Percentiles rank a stretch among this genome's conserved stretches.
phyloP scores from a whole-genome alignment of 768 basidiomycete species.

The Naganishia onofrii region DNA sequence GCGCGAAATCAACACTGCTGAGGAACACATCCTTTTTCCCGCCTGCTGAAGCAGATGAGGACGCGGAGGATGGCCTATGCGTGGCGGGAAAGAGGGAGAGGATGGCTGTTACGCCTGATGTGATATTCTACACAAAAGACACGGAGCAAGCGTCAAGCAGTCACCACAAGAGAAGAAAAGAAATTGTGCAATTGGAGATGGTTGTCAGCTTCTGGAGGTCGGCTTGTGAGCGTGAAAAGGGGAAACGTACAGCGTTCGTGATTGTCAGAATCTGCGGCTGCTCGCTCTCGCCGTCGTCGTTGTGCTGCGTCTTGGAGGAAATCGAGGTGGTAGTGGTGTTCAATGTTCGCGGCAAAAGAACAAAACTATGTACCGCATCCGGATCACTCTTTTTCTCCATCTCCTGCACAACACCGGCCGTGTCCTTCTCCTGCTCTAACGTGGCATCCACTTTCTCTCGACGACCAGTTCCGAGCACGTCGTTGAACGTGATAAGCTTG shows the following conservation, averaged over 20 bases:
- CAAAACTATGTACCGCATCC: neutral
- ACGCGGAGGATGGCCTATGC: neutral
- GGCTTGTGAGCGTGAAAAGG: neutral
- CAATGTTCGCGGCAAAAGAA: neutral
- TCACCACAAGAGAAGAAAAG: too few relatives aligned
- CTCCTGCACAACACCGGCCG: too few relatives aligned
- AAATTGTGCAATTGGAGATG: too few relatives aligned
- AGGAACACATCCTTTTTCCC: neutral
- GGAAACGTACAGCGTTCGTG: neutral
- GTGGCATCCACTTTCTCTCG: neutral
- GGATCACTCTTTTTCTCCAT: neutral
- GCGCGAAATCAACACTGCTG: neutral
- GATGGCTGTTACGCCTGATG: neutral
- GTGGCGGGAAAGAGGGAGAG: slow-evolving; percentile 3
- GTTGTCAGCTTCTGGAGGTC: too few relatives aligned
- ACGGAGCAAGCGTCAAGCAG: too few relatives aligned
- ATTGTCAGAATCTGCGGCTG: neutral
- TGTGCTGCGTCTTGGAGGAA: neutral
- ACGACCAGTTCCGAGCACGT: neutral
- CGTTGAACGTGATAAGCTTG: neutral
- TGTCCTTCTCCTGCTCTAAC: too few relatives aligned
- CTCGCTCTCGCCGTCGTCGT: neutral
- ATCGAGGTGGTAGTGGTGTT: neutral
- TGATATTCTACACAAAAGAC: neutral
- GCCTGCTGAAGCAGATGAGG: neutral